Evolutionary conservation across 305 asterid species (phyloP).

Genomic region (Fraxinus xanthoxyloides): DNA sequence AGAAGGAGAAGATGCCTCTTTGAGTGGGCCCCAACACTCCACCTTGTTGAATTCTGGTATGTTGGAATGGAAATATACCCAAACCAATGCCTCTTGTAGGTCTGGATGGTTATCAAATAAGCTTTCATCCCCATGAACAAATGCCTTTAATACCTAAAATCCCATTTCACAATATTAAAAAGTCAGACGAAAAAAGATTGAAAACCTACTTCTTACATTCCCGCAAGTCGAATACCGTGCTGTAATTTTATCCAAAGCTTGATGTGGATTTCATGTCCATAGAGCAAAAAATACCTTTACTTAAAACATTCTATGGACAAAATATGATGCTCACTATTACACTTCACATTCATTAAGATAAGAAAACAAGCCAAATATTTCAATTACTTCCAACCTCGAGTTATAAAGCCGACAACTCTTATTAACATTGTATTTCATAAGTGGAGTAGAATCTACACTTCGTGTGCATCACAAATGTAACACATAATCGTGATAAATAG

Average conservation of each 20-base stretch:
- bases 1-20: constrained; percentile 43
- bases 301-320: neutral
- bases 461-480: neutral
- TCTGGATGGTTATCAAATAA: constrained; percentile 42
- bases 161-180: neutral
- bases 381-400: neutral
- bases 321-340: neutral
- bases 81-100: constrained; percentile 42
- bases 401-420: neutral
- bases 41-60: constrained; percentile 74
- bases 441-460: neutral
- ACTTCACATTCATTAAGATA: neutral
- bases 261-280: neutral
- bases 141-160: constrained; percentile 46
- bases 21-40: constrained; percentile 95
- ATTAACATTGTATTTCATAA: neutral
- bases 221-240: neutral
- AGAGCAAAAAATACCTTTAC: neutral
- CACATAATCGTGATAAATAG: neutral
- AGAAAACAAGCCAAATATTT: neutral
- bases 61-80: constrained; percentile 54
- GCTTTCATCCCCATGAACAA: constrained; percentile 41
- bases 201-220: neutral
- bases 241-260: too few relatives aligned
- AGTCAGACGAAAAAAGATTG: too few relatives aligned